Conservation (phyloP, 164 flowering plant species). For the Chimonanthus praecox region DNA sequence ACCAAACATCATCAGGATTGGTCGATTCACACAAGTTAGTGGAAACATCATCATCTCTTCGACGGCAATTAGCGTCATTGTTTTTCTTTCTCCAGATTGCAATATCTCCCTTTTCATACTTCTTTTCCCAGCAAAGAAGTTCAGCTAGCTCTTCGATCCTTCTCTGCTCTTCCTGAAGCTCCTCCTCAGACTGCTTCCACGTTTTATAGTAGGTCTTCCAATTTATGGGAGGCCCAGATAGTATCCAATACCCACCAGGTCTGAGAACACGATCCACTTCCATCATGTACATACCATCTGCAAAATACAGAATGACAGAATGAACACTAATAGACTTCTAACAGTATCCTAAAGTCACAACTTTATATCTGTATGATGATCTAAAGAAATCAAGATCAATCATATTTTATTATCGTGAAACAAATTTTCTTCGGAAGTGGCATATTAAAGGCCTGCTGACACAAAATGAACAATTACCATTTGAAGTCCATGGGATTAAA, state of each 20-base stretch:
- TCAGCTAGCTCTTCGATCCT: conserved; percentile 72
- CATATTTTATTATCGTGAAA: background rate
- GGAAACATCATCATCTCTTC: conserved; percentile 21
- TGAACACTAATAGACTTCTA: background rate
- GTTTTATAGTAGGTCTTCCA: conserved; percentile 83
- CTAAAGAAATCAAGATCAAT: background rate
- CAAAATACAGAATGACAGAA: background rate
- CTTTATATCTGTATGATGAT: background rate
- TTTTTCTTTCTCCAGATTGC: conserved; percentile 72
- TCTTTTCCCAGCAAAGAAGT: conserved; percentile 89
- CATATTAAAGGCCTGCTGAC: background rate
- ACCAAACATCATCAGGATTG: conserved; percentile 81
- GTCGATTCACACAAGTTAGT: conserved; percentile 38
- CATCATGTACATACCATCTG: conserved; percentile 84
- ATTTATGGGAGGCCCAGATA: conserved; percentile 95
- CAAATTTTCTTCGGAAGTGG: background rate
- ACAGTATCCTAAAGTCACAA: no score
- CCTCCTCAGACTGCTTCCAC: conserved; percentile 81
- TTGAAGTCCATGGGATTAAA: conserved; percentile 76
- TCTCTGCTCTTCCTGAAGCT: conserved; percentile 65
- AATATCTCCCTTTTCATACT: conserved; percentile 86
- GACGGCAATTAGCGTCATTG: conserved; percentile 50
- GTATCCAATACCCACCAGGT: conserved; percentile 95
- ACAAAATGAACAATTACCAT: conserved; percentile 44
- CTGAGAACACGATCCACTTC: conserved; percentile 93